A percentile compares a stretch with the other conserved stretches of the same genome.
Conservation (phyloP, 495 filamentous ascomycete species). For the Amphirosellinia nigrospora region DNA sequence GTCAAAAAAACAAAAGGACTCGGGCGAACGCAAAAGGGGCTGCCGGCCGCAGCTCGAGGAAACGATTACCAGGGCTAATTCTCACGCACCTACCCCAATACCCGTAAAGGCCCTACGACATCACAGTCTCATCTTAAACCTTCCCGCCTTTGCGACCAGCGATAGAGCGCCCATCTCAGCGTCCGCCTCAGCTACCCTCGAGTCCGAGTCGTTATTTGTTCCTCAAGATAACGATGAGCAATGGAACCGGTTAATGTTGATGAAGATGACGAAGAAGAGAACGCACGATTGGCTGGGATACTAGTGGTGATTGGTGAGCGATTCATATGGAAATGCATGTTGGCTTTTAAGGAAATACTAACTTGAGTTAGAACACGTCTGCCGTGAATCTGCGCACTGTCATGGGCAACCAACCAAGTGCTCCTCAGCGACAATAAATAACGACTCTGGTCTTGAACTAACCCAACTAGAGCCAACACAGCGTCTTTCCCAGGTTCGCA, state of each 20-base stretch:
- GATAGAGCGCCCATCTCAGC: slow-evolving; percentile 47
- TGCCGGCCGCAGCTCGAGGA: slow-evolving; percentile 44
- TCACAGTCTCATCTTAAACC: slow-evolving; percentile 30
- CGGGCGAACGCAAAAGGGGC: slow-evolving; percentile 38
- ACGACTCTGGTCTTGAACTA: slow-evolving; percentile 31
- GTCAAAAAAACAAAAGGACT: slow-evolving; percentile 48
- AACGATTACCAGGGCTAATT: slow-evolving; percentile 44
- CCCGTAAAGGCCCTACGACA: slow-evolving; percentile 26
- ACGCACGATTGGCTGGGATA: slow-evolving; percentile 75
- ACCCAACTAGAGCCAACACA: slow-evolving; percentile 69
- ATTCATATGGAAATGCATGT: background rate
- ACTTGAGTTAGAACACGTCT: slow-evolving; percentile 40
- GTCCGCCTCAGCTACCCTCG: slow-evolving; percentile 65
- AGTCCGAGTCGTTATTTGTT: slow-evolving; percentile 79
- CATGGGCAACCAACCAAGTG: slow-evolving; percentile 30
- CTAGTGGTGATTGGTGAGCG: slow-evolving; percentile 62
- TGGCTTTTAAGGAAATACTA: slow-evolving; percentile 25
- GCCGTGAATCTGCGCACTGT: slow-evolving; percentile 43
- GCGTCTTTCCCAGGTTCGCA: slow-evolving; percentile 62
- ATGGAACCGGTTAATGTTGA: slow-evolving; percentile 82
- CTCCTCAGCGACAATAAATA: slow-evolving; percentile 35
- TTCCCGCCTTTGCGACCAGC: slow-evolving; percentile 39
- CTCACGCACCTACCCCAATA: slow-evolving; percentile 37
- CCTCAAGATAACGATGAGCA: slow-evolving; percentile 73
- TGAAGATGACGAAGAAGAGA: slow-evolving; percentile 66